Evolutionary conservation across 352 stramenopile genomes (phyloP).

Genomic region (Lagenidium sp.): DNA sequence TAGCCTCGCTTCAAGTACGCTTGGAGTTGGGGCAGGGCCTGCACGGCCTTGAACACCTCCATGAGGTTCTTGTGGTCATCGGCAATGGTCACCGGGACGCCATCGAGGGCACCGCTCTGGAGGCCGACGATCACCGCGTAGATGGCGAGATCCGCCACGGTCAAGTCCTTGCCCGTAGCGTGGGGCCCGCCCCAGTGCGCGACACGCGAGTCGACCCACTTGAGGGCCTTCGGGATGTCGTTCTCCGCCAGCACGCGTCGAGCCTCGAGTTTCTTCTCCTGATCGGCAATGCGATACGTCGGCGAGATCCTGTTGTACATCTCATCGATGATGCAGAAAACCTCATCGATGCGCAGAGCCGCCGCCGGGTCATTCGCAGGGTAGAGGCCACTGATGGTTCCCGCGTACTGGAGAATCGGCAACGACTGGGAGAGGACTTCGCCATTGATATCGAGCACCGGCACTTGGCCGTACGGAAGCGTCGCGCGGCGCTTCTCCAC

Average conservation of each 20-base stretch:
- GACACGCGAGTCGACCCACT: constrained; percentile 5
- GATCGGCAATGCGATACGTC: constrained; percentile 10
- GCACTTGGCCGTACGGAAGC: constrained; percentile 27
- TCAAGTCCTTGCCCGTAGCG: constrained; percentile 11
- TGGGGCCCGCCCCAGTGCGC: constrained; percentile 7
- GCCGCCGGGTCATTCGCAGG: constrained; percentile 16
- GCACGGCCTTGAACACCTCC: constrained; percentile 16
- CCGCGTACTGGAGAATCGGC: constrained; percentile 27
- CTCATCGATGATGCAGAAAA: constrained; percentile 15
- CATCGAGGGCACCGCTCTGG: constrained; percentile 13
- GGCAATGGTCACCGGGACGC: constrained; percentile 15
- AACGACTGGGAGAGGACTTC: constrained; percentile 34
- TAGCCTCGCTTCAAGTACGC: constrained; percentile 22
- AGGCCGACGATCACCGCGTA: constrained; percentile 14
- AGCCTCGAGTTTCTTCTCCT: constrained; percentile 3
- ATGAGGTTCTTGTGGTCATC: constrained; percentile 17
- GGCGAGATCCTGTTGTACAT: constrained; percentile 8
- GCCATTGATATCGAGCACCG: constrained; percentile 20
- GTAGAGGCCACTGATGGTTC: constrained; percentile 18
- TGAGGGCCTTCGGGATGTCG: constrained; percentile 2
- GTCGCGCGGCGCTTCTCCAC: constrained; percentile 12
- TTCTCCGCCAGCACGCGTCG: constrained; percentile 7
- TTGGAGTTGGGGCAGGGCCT: constrained; percentile 22
- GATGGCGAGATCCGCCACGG: constrained; percentile 23
- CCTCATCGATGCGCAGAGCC: constrained; percentile 17